Evolutionary conservation across 1,284 basidiomycete species (phyloP).

Genomic region (Tylopilus sp.): DNA sequence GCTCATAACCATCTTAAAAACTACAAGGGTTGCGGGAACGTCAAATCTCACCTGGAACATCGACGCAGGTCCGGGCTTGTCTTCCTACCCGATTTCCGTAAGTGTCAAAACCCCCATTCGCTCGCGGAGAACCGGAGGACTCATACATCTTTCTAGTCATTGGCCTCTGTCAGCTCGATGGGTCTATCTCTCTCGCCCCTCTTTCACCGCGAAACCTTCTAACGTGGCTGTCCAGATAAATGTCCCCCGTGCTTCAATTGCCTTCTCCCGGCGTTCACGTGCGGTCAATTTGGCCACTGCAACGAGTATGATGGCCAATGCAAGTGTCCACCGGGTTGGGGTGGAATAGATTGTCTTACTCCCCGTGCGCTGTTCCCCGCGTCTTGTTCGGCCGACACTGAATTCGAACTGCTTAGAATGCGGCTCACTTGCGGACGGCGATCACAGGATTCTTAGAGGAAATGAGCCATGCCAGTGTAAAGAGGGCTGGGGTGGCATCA

Average conservation of each 20-base stretch:
- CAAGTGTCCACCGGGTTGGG: constrained; percentile 78
- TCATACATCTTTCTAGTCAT: constrained; percentile 19
- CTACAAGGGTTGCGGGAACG: constrained; percentile 2
- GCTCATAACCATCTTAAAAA: constrained; percentile 11
- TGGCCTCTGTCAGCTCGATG: constrained; percentile 16
- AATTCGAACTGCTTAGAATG: constrained; percentile 54
- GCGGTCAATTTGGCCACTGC: constrained; percentile 73
- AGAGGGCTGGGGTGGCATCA: constrained; percentile 93
- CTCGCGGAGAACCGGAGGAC: constrained; percentile 7
- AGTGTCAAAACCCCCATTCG: constrained; percentile 3
- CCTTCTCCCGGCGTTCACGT: constrained; percentile 65
- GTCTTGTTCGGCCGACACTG: not conserved
- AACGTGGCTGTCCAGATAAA: constrained; percentile 29
- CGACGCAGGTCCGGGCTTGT: constrained; percentile 11
- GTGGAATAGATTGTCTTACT: constrained; percentile 75
- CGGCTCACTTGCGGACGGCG: constrained; percentile 87
- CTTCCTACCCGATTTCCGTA: constrained; percentile 30
- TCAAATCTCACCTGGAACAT: constrained; percentile 17
- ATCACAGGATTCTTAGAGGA: constrained; percentile 76
- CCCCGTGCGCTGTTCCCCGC: constrained; percentile 48
- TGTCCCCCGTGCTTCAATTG: constrained; percentile 74
- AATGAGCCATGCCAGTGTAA: constrained; percentile 84
- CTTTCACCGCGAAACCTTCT: not conserved
- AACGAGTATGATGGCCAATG: constrained; percentile 78
- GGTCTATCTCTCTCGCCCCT: constrained; percentile 10